These are phyloP conservation scores for Amanita thiersii DNA, from an alignment of 768 basidiomycete genomes.

Conservation along the genomic window DNA sequence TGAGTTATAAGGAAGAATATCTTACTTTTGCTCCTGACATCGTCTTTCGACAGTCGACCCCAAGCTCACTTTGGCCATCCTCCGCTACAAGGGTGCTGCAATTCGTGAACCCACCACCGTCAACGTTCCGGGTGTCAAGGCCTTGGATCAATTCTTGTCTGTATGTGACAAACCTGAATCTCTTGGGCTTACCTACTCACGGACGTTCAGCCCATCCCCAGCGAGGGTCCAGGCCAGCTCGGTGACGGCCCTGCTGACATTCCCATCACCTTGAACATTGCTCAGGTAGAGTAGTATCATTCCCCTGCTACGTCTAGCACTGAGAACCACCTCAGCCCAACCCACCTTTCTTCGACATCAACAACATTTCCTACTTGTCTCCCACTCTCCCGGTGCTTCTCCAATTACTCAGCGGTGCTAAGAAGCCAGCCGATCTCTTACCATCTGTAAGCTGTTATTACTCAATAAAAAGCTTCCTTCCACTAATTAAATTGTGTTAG, in stretches of 20 bases:
- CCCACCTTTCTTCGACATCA: slow-evolving; percentile 23
- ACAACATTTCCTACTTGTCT: slow-evolving; percentile 24
- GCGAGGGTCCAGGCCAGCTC: slow-evolving; percentile 8
- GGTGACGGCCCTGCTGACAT: slow-evolving; percentile 16
- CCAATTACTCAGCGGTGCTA: slow-evolving; percentile 45
- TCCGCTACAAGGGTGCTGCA: slow-evolving; percentile 28
- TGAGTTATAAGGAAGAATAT: slow-evolving; percentile 2
- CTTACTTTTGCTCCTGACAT: too few relatives aligned
- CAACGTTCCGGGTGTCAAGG: slow-evolving; percentile 14
- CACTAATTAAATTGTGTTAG: slow-evolving; percentile 1
- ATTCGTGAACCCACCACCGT: slow-evolving; percentile 22
- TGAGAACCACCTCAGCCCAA: slow-evolving; percentile 14
- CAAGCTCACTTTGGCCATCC: slow-evolving; percentile 27
- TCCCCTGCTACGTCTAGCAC: too few relatives aligned
- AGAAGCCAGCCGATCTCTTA: slow-evolving; percentile 34
- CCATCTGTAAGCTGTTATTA: slow-evolving; percentile 24
- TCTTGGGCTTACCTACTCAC: too few relatives aligned
- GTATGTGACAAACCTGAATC: too few relatives aligned
- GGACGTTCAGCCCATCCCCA: too few relatives aligned
- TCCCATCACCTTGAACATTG: slow-evolving; percentile 15
- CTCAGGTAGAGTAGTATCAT: too few relatives aligned
- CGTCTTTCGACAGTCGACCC: slow-evolving; percentile 14
- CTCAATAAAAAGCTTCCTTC: background rate
- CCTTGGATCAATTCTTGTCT: slow-evolving; percentile 20
- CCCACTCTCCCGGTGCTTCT: slow-evolving; percentile 43